Conservation (phyloP, 495 filamentous ascomycete species). For the Penicillium lagena region DNA sequence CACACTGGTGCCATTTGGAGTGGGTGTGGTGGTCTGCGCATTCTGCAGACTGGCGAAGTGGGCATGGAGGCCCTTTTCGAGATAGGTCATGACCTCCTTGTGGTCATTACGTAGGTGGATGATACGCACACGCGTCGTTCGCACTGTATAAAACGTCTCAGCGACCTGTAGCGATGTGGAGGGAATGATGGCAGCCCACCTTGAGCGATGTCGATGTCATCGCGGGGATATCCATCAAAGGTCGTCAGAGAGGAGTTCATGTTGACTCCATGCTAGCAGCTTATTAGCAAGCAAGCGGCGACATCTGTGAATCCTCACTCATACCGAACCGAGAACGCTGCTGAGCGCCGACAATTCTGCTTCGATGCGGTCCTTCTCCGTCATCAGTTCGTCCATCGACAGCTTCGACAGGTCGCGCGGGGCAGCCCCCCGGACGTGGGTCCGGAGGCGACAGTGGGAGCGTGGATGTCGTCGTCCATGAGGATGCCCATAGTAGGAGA, state of each 20-base stretch:
- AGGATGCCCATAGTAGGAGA: constrained; percentile 32
- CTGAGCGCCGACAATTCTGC: constrained; percentile 77
- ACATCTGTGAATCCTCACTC: constrained; percentile 14
- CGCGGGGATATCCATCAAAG: constrained; percentile 85
- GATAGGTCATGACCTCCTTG: constrained; percentile 73
- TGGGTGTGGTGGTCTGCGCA: constrained; percentile 14
- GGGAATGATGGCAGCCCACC: constrained; percentile 46
- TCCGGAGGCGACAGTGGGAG: constrained; percentile 68
- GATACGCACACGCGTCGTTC: constrained; percentile 83
- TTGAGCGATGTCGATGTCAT: constrained; percentile 92
- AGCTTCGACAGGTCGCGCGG: constrained; percentile 54
- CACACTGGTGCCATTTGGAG: constrained; percentile 24
- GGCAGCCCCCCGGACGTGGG: constrained; percentile 47
- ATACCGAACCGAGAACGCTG: constrained; percentile 79
- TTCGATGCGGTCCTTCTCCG: constrained; percentile 76
- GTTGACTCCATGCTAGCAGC: constrained; percentile 72
- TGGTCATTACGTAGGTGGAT: constrained; percentile 89
- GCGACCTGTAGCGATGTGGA: constrained; percentile 1
- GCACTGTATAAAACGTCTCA: constrained; percentile 49
- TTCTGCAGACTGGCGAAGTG: constrained; percentile 47
- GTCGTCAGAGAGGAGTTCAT: constrained; percentile 90
- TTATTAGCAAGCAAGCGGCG: constrained; percentile 2
- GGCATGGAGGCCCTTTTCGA: constrained; percentile 78
- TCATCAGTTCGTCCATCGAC: constrained; percentile 56
- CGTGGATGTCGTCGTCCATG: constrained; percentile 67